Evolutionary conservation across 2,329 filamentous ascomycete genomes (phyloP), one percentile per base, ranked within the genome.

Genomic region (Ciborinia camelliae): DNA sequence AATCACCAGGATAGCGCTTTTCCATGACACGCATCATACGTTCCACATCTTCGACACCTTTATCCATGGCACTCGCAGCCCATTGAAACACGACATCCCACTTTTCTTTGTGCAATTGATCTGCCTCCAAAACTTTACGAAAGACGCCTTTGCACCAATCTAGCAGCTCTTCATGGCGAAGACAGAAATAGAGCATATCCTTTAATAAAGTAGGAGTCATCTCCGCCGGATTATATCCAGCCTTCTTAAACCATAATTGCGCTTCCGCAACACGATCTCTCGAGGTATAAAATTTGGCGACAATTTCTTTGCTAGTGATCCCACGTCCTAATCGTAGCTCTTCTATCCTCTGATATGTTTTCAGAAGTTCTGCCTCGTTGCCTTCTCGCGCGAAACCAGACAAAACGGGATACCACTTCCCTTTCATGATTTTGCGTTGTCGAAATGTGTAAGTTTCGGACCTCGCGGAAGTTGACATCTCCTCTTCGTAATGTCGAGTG

Each of bases 21-120:
- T 80, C 76, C 82, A 92, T 88, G 26, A 87, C 81, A 51, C 84
- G 80, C 66, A 95, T 84, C 85, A 93, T 92, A 69, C 87, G 84
- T 63, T 86, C 83, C 66, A 93, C 82, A 73, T 91, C 87, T 75
- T 91, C 86, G 1, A 90, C 84, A 1, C 86, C 86, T 73, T 88
- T 90, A 26, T 88, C 90, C 63, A 83, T 76, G 12, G 86, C 84
- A 9, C 89, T 82, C 15, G 90, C 87, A 37, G 91, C 88, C 86
- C 90, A 93, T 61, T 91, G 85, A 51, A 95, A 83, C 15, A 91
- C 80, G 15, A 88, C 82, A 72, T 95, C 89, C 86, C 90, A 92
- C 28, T 83, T 82, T 39, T 81, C 76, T 68, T 88, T 86, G 50
- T 73, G 45, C 18, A 51, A 74, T 6, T 79, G 81, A 61, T 75